Conservation (phyloP, 1,139 yeast genomes). For the Yamadazyma atlantica region DNA sequence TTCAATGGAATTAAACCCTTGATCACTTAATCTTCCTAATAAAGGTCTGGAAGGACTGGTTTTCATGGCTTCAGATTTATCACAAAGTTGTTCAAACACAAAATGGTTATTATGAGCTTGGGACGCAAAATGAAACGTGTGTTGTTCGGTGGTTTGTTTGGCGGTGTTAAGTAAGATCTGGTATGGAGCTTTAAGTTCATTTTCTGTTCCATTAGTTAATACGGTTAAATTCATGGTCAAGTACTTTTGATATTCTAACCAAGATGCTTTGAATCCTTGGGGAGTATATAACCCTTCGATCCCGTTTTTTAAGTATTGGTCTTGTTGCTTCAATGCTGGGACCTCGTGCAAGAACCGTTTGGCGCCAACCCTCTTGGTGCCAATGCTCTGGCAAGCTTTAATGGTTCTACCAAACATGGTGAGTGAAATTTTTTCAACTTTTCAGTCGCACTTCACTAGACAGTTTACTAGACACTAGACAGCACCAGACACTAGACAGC, state of each 20-base stretch:
- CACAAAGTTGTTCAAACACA: conserved; percentile 67
- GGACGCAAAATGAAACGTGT: conserved; percentile 82
- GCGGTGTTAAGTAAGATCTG: conserved; percentile 76
- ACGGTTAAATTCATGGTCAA: conserved; percentile 70
- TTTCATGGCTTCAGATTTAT: conserved; percentile 28
- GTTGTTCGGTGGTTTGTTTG: conserved; percentile 64
- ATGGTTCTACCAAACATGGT: conserved; percentile 8
- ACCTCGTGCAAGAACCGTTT: conserved; percentile 58
- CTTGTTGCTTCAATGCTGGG: conserved; percentile 54
- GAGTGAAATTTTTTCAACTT: neutral
- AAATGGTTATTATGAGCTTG: conserved; percentile 93
- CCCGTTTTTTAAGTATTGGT: conserved; percentile 46
- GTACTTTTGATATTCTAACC: conserved; percentile 78
- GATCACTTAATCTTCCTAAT: conserved; percentile 40
- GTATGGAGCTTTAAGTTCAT: conserved; percentile 76
- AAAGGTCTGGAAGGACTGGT: conserved; percentile 51
- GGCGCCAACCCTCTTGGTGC: conserved; percentile 4
- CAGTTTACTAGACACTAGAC: too few relatives aligned
- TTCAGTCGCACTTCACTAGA: neutral
- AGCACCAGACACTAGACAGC: neutral
- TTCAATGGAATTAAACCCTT: conserved; percentile 44
- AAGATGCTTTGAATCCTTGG: conserved; percentile 67
- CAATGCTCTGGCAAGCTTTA: conserved; percentile 6
- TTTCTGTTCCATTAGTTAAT: conserved; percentile 74
- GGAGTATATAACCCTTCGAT: conserved; percentile 72